Evolutionary conservation across 208 protist species (phyloP).

Genomic region (Phytomonas serpens): DNA sequence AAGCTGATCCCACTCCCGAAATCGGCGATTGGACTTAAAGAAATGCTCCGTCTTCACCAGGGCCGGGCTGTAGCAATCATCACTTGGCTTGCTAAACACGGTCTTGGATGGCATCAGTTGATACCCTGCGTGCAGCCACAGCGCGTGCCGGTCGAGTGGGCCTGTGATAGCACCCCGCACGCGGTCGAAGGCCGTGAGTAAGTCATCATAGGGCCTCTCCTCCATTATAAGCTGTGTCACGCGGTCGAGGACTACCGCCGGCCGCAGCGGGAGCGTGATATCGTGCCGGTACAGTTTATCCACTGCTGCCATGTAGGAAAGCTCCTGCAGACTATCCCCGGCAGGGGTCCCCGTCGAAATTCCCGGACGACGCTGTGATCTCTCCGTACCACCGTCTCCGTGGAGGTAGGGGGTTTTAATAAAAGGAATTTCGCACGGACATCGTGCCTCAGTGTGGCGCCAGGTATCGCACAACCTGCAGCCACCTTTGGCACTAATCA

Average conservation of each 20-base stretch:
- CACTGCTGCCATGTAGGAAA: conserved; percentile 54
- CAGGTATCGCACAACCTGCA: conserved; percentile 72
- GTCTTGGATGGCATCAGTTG: conserved; percentile 57
- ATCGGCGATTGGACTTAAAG: conserved; percentile 40
- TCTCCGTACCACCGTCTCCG: conserved; percentile 15
- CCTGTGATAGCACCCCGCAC: conserved; percentile 74
- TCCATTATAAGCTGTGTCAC: conserved; percentile 55
- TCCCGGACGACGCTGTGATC: conserved; percentile 1
- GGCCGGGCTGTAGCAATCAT: conserved; percentile 51
- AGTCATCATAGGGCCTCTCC: conserved; percentile 56
- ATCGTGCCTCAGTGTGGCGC: conserved; percentile 50
- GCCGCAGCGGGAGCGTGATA: conserved; percentile 48
- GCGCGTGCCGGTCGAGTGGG: conserved; percentile 65
- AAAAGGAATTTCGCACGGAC: conserved; percentile 73
- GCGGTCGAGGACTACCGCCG: conserved; percentile 42
- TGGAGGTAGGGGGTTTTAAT: conserved; percentile 19
- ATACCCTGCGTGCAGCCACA: conserved; percentile 83
- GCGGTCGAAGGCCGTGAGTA: conserved; percentile 72
- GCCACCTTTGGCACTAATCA: conserved; percentile 47
- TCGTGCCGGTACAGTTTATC: conserved; percentile 46
- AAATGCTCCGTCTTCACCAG: conserved; percentile 40
- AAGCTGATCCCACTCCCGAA: conserved; percentile 64
- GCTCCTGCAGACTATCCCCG: conserved; percentile 13
- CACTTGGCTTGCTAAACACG: conserved; percentile 74
- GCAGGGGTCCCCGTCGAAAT: conserved; percentile 15